Evolutionary conservation across 1,284 basidiomycete species (phyloP).

Genomic region (Phellopilus nigrolimitatus): DNA sequence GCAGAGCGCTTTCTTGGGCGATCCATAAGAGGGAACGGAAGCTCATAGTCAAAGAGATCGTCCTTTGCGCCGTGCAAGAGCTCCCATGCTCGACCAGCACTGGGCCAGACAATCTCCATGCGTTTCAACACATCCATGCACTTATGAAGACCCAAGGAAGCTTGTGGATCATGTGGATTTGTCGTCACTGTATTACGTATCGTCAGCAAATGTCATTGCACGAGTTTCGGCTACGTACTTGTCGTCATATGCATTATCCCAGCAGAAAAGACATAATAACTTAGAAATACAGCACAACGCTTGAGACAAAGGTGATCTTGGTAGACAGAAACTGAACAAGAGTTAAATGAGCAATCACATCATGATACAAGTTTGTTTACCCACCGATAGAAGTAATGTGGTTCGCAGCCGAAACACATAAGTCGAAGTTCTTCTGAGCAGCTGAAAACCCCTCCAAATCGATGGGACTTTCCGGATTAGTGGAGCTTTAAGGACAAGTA

Average conservation of each 20-base stretch:
- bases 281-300: slow-evolving; percentile 67
- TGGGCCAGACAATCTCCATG: slow-evolving; percentile 75
- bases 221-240: slow-evolving; percentile 35
- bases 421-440: slow-evolving; percentile 65
- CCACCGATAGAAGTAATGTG: slow-evolving; percentile 72
- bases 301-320: slow-evolving; percentile 59
- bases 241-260: slow-evolving; percentile 77
- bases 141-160: slow-evolving; percentile 55
- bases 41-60: slow-evolving; percentile 31
- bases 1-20: slow-evolving; percentile 27
- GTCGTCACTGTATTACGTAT: slow-evolving; percentile 47
- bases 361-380: slow-evolving; percentile 22
- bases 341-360: neutral
- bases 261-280: slow-evolving; percentile 80
- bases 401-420: slow-evolving; percentile 70
- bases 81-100: slow-evolving; percentile 68
- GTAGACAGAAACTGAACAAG: slow-evolving; percentile 49
- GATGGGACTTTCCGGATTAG: slow-evolving; percentile 32
- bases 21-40: slow-evolving; percentile 24
- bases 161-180: slow-evolving; percentile 64
- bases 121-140: slow-evolving; percentile 65
- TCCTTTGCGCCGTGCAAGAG: slow-evolving; percentile 64
- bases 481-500: neutral
- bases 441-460: slow-evolving; percentile 48
- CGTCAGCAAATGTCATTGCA: slow-evolving; percentile 20